Base-by-base conservation (phyloP, 192 early-diverging fungal species). In the Coemansia sp. region DNA sequence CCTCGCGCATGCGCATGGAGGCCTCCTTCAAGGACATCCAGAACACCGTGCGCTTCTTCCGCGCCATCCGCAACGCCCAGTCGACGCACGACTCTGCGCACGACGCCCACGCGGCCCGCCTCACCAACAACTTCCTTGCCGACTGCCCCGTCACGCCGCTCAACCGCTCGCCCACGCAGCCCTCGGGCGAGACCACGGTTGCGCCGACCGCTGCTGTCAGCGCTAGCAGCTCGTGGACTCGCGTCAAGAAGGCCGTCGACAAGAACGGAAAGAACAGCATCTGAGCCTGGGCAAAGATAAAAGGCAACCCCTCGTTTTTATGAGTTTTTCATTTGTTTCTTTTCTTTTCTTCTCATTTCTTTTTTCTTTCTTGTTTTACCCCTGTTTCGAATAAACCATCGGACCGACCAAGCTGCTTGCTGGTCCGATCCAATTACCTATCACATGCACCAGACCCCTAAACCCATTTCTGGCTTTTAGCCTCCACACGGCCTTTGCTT, bases 21-120 rank as follows among this genome's bases (percentile, higher is more conserved):
- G 71, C 73, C 30, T 73, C 79, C 4, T 68, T 83, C 68, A 75
- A 65, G 65, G 71, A 82, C 28, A 68, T 82, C 14, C 67, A 68
- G 64, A 30, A 67, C 28, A 69, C 81, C 22, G 73, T 78, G 42
- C 75, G 66, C 55, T 84, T 86, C 73, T 86, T 86, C 55, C 72
- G 83, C 45, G 76, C 79, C 61, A 79, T 86, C 33, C 85, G 79
- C 76, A 82, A 68, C 76, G 64, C 72, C 54, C 77, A 84, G 67
- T 49, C 59, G 38, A 59, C 58, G n/a, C 65, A 28, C n/a, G 11
- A 59, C 32, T 49, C 32, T 20, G 34, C 22, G 20, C 54, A 48
- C 17, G 28, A 48, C 20, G 28, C 51, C 30, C 29, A 52, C 7
- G 22, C 22, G 29, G 48, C 28, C 22, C 49, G 42, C 31, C 10